Conservation (phyloP, 2,329 filamentous ascomycete species). For the Ceratocystis harringtonii region DNA sequence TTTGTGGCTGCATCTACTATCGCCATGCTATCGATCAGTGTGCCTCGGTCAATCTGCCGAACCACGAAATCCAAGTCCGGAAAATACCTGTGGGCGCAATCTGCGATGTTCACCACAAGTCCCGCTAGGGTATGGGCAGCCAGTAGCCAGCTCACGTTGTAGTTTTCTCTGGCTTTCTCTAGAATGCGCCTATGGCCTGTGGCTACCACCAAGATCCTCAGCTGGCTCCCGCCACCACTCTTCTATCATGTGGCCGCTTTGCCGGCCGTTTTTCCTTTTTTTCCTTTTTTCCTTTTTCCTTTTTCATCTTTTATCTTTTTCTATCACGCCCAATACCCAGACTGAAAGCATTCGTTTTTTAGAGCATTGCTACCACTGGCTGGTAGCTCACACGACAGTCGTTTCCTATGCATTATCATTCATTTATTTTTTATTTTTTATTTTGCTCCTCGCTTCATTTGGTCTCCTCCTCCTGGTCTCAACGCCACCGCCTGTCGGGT, state of each 20-base stretch:
- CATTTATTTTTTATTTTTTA: background rate
- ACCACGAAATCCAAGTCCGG: constrained; percentile 57
- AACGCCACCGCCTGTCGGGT: background rate
- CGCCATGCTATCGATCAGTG: constrained; percentile 76
- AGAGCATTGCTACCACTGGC: constrained; percentile 4
- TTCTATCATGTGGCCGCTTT: background rate
- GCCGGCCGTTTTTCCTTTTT: background rate
- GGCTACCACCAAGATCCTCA: background rate
- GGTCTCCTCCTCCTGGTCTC: background rate
- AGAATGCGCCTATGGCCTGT: background rate
- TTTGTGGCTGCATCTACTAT: constrained; percentile 79
- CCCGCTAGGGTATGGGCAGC: background rate
- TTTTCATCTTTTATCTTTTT: background rate
- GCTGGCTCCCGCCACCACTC: background rate
- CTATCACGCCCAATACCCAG: background rate
- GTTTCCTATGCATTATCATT: background rate
- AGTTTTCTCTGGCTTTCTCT: too few species aligned
- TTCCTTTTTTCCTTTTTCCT: background rate
- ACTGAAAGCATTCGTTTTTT: background rate
- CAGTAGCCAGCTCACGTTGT: too few species aligned
- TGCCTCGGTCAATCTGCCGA: constrained; percentile 54
- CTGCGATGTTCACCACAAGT: constrained; percentile 32
- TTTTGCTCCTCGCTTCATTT: background rate
- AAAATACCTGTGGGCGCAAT: constrained; percentile 72
- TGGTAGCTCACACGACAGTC: constrained; percentile 2